phyloP scores from a whole-genome alignment of 2,329 filamentous ascomycete species.

The Aspergillus sclerotialis region DNA sequence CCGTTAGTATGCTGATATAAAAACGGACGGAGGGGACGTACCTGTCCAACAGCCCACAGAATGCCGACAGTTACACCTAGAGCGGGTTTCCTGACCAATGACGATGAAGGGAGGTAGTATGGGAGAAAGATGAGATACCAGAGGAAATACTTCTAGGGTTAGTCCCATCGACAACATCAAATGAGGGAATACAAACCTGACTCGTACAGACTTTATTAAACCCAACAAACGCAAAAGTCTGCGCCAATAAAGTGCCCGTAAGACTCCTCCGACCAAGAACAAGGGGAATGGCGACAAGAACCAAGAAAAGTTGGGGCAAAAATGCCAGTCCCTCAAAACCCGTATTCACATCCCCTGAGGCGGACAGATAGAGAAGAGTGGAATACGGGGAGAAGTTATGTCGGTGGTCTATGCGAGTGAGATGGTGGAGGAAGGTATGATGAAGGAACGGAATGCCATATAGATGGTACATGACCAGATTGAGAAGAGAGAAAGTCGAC shows the following conservation, averaged over 20 bases:
- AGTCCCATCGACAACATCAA: background rate
- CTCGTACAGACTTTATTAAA: conserved; percentile 99
- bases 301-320: conserved; percentile 75
- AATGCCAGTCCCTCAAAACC: conserved; percentile 76
- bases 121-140: conserved; percentile 96
- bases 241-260: conserved; percentile 77
- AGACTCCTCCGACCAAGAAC: conserved; percentile 74
- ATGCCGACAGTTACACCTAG: conserved; percentile 59
- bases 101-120: conserved; percentile 77
- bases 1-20: conserved; percentile 27
- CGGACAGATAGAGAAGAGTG: conserved; percentile 78
- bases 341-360: conserved; percentile 46
- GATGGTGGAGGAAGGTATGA: conserved; percentile 89
- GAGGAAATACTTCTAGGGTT: conserved; percentile 72
- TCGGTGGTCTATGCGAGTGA: conserved; percentile 87
- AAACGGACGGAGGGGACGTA: conserved; percentile 17
- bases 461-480: conserved; percentile 67
- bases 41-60: conserved; percentile 71
- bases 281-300: conserved; percentile 68
- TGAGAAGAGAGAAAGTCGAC: conserved; percentile 65
- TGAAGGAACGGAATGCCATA: conserved; percentile 76
- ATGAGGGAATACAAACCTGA: conserved; percentile 55
- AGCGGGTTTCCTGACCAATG: conserved; percentile 54
- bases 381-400: conserved; percentile 99
- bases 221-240: conserved; percentile 93